These are phyloP conservation scores for Colletotrichum tabaci DNA, from an alignment of 2,329 filamentous ascomycete species.

Conservation along the genomic window DNA sequence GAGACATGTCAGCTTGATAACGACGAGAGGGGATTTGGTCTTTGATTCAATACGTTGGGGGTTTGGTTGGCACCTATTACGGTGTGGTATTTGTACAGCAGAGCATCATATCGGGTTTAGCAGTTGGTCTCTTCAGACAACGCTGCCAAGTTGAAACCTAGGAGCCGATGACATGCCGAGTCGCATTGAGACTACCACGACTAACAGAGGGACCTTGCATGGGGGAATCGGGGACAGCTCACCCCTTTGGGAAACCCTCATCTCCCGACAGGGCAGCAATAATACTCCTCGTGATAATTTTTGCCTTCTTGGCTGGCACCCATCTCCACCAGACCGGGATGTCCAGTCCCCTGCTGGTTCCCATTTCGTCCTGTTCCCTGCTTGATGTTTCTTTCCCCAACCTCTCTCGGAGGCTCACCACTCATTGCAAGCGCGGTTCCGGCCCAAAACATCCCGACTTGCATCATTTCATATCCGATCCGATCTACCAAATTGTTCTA, in stretches of 20 bases:
- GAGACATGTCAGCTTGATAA: slow-evolving; percentile 31
- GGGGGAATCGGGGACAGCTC: slow-evolving; percentile 22
- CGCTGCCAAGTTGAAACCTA: neutral
- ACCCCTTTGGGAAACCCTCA: slow-evolving; percentile 31
- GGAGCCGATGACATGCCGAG: slow-evolving; percentile 14
- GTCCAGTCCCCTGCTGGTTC: slow-evolving; percentile 17
- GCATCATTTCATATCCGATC: slow-evolving; percentile 44
- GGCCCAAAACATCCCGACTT: slow-evolving; percentile 38
- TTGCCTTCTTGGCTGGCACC: slow-evolving; percentile 37
- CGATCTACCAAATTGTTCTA: slow-evolving; percentile 42
- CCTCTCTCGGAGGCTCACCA: slow-evolving; percentile 29
- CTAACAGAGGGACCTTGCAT: slow-evolving; percentile 21
- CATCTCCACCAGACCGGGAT: slow-evolving; percentile 39
- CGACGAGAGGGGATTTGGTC: slow-evolving; percentile 16
- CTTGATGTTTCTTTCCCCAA: slow-evolving; percentile 42
- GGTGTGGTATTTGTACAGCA: neutral
- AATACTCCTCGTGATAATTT: slow-evolving; percentile 38
- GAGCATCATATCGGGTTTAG: neutral
- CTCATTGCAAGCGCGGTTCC: slow-evolving; percentile 41
- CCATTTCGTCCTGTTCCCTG: slow-evolving; percentile 37
- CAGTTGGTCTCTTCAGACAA: neutral
- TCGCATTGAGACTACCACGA: neutral
- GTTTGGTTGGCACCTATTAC: neutral
- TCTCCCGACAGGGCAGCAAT: slow-evolving; percentile 36
- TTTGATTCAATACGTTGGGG: slow-evolving; percentile 15